These are phyloP conservation scores for Cylindrotheca closterium DNA, from an alignment of 108 stramenopile species.

Conservation along the genomic window DNA sequence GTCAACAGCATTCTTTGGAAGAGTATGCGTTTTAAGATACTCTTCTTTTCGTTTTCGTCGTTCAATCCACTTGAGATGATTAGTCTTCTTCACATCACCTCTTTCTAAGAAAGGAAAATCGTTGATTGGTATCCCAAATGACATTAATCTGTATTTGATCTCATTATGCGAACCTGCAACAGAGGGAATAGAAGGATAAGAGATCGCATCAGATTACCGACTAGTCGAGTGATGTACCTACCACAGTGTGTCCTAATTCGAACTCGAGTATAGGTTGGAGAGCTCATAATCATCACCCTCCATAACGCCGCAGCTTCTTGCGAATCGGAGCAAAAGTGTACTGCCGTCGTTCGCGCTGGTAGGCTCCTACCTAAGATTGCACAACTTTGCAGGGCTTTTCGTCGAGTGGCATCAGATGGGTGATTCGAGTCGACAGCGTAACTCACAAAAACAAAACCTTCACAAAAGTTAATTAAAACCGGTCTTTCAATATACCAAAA, in stretches of 20 bases:
- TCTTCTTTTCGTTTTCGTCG: conserved; percentile 2
- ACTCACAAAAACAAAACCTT: too few relatives aligned
- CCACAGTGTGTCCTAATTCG: conserved; percentile 1
- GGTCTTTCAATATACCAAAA: neutral
- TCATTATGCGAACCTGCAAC: conserved; percentile 23
- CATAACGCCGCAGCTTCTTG: neutral
- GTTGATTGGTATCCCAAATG: conserved; percentile 22
- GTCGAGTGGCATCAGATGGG: neutral
- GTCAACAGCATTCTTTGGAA: neutral
- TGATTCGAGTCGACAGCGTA: conserved; percentile 1
- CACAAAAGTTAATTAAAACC: neutral
- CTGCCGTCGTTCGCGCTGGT: neutral
- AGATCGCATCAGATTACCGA: neutral
- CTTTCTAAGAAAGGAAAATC: conserved; percentile 10
- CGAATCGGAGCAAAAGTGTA: neutral
- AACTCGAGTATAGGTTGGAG: neutral
- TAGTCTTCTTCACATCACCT: conserved; percentile 1
- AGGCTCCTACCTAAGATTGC: conserved; percentile 1
- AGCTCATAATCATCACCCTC: neutral
- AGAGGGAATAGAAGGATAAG: neutral
- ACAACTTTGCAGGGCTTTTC: conserved; percentile 5
- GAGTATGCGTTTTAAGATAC: neutral
- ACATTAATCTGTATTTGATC: conserved; percentile 21
- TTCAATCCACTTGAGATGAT: conserved; percentile 8
- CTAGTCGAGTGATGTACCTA: neutral